A percentile compares a stretch with the other conserved stretches of the same genome.
phyloP scores from a whole-genome alignment of 2,329 filamentous ascomycete genomes.

The Albophoma yamanashiensis region DNA sequence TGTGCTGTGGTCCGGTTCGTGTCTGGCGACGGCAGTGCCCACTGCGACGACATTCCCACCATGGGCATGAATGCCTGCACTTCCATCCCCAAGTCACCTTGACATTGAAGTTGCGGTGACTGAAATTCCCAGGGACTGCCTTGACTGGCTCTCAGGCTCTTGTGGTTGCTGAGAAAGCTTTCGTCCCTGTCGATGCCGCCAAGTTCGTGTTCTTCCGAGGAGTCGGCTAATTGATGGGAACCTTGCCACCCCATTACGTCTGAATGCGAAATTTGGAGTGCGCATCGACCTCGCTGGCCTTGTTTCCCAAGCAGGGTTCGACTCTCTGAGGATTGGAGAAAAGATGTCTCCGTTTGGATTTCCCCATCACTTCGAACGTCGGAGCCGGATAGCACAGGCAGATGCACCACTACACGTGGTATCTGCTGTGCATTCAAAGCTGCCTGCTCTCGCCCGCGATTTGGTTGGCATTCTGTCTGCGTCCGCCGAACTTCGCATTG shows the following conservation, averaged over 20 bases:
- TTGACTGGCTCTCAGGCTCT: background rate
- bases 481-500: background rate
- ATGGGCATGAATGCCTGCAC: background rate
- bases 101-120: background rate
- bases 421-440: no score
- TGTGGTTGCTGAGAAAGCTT: background rate
- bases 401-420: background rate
- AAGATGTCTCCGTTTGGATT: background rate
- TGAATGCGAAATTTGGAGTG: background rate
- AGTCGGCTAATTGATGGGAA: background rate
- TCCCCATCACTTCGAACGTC: background rate
- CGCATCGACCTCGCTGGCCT: background rate
- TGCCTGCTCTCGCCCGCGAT: background rate
- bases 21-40: background rate
- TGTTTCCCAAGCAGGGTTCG: background rate
- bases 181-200: background rate
- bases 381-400: background rate
- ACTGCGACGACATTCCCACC: background rate
- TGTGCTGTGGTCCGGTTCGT: background rate
- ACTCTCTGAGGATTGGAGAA: background rate
- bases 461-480: background rate
- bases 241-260: background rate
- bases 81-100: background rate
- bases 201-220: background rate
- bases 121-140: background rate